These are phyloP conservation scores for Podospora didyma DNA, from an alignment of 495 filamentous ascomycete species.

Conservation along the genomic window DNA sequence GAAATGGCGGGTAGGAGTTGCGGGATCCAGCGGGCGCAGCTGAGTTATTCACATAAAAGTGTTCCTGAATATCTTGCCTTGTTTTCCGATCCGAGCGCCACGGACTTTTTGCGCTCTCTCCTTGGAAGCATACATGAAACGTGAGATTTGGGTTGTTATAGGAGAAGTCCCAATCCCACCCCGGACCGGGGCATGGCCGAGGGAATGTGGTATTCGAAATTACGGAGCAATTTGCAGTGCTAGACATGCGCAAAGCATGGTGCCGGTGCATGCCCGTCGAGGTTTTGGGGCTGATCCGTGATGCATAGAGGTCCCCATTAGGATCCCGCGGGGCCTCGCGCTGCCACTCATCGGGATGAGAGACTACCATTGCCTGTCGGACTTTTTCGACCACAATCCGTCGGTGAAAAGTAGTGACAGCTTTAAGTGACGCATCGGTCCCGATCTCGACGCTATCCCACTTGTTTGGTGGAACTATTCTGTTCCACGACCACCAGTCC, in stretches of 20 bases:
- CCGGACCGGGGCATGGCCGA: background rate
- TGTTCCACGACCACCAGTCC: no score
- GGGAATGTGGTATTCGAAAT: background rate
- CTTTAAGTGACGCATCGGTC: no score
- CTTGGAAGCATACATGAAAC: no score
- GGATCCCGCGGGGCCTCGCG: background rate
- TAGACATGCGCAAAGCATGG: conserved; percentile 7
- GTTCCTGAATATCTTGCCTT: no score
- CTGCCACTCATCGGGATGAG: background rate
- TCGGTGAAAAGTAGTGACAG: background rate
- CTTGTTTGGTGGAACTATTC: no score
- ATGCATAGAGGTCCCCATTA: no score
- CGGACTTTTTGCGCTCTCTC: no score
- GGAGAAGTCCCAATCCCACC: background rate
- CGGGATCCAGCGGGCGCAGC: no score
- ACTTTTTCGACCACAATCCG: background rate
- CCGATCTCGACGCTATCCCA: no score
- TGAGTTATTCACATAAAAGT: no score
- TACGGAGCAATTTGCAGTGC: background rate
- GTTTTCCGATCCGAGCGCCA: no score
- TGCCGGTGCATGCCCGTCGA: background rate
- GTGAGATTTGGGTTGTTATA: no score
- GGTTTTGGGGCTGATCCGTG: background rate
- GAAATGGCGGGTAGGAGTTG: background rate
- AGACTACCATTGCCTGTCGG: background rate